Evolutionary conservation across 306 rosid genomes (phyloP).

Genomic region (Citrullus colocynthis): DNA sequence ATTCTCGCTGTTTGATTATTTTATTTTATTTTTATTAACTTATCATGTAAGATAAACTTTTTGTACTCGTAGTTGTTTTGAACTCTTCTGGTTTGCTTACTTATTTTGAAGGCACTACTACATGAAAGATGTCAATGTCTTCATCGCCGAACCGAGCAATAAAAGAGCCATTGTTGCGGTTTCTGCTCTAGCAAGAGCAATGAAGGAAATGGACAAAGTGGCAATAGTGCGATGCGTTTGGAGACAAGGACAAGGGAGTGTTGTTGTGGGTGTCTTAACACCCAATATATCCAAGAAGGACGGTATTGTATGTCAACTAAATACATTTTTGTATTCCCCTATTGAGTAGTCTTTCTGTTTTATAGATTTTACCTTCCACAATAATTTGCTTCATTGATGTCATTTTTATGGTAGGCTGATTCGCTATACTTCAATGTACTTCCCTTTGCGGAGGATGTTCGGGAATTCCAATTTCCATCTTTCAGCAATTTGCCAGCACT

Average conservation of each 20-base stretch:
- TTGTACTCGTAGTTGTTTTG: conserved; percentile 9
- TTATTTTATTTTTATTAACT: neutral
- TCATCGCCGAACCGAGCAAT: conserved; percentile 68
- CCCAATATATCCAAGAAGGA: conserved; percentile 55
- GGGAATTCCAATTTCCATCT: conserved; percentile 85
- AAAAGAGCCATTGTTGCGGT: conserved; percentile 47
- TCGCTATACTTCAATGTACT: conserved; percentile 77
- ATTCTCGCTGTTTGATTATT: neutral
- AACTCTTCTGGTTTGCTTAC: conserved; percentile 11
- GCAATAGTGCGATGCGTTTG: conserved; percentile 84
- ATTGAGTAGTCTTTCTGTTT: neutral
- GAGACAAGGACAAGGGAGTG: conserved; percentile 70
- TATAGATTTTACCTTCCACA: conserved; percentile 4
- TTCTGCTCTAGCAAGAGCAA: conserved; percentile 83
- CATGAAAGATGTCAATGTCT: conserved; percentile 73
- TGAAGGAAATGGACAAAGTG: conserved; percentile 76
- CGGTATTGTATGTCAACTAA: conserved; percentile 44
- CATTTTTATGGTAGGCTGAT: conserved; percentile 51
- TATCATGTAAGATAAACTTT: neutral
- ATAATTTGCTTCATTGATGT: conserved; percentile 12
- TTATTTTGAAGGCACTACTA: conserved; percentile 42
- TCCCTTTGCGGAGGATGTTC: conserved; percentile 81
- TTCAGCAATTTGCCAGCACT: conserved; percentile 45
- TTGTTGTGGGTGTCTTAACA: conserved; percentile 63
- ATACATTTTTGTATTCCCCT: neutral